Percentiles rank a stretch among this genome's conserved stretches.
These are phyloP conservation scores for Jatropha multifida DNA, from an alignment of 441 rosid species.

Conservation along the genomic window DNA sequence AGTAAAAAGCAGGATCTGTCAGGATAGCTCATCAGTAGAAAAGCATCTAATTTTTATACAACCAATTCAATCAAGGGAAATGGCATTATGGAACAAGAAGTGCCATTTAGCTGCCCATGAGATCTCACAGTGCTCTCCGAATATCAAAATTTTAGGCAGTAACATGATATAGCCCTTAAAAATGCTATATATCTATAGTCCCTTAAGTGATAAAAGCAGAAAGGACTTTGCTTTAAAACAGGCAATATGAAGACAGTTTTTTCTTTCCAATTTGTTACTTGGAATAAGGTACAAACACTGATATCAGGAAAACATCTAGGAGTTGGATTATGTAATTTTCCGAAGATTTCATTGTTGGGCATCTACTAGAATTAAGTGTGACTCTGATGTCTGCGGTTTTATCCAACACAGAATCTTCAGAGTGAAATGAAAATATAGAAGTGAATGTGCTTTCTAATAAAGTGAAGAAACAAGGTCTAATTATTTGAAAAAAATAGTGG, in stretches of 20 bases:
- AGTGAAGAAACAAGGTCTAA: not conserved
- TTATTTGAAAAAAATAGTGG: not conserved
- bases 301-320: not conserved
- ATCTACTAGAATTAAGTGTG: not conserved
- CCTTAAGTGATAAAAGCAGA: not conserved
- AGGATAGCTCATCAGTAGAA: not conserved
- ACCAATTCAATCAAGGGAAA: not conserved
- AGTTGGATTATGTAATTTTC: not conserved
- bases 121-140: not conserved
- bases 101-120: not conserved
- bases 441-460: not conserved
- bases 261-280: not conserved
- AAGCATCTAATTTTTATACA: not conserved
- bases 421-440: not conserved
- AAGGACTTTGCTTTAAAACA: not conserved
- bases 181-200: not conserved
- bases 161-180: not conserved
- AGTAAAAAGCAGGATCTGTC: not conserved
- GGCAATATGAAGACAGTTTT: not conserved
- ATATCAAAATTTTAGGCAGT: too few relatives aligned
- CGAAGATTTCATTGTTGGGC: too few relatives aligned
- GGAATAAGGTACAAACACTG: not conserved
- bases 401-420: not conserved
- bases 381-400: not conserved
- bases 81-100: conserved; percentile 1